phyloP scores from a whole-genome alignment of 192 early-diverging fungal genomes.

The Linnemannia elongata region DNA sequence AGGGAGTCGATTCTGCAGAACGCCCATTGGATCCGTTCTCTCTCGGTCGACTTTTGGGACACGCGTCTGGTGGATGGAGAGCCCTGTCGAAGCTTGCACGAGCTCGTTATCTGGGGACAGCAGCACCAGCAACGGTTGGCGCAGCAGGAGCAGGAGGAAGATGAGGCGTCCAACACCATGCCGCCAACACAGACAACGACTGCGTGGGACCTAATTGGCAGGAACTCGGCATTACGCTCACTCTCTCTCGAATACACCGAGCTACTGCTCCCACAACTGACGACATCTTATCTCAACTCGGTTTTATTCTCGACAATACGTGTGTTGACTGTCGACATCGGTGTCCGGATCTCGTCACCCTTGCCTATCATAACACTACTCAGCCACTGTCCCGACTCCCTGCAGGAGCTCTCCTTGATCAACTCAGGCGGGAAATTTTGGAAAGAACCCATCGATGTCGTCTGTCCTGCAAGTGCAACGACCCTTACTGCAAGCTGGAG shows the following conservation, averaged over 20 bases:
- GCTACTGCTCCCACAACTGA: background rate
- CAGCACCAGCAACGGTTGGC: background rate
- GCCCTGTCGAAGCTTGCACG: background rate
- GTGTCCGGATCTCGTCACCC: background rate
- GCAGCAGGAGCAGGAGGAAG: background rate
- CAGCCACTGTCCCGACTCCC: background rate
- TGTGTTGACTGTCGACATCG: background rate
- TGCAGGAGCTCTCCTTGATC: background rate
- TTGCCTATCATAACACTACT: background rate
- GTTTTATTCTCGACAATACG: background rate
- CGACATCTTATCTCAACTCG: background rate
- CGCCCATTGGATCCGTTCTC: background rate
- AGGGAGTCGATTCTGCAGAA: background rate
- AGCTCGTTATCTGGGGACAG: background rate
- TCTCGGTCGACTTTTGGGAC: background rate
- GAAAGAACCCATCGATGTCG: background rate
- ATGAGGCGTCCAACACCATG: background rate
- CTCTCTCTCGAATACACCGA: background rate
- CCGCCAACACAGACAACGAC: background rate
- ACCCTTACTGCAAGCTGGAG: background rate
- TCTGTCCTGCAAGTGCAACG: background rate
- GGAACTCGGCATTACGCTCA: background rate
- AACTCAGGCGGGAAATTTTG: background rate
- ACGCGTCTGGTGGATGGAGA: background rate
- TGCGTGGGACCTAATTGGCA: background rate